These are phyloP conservation scores for Eutypella sp. DNA, from an alignment of 2,329 filamentous ascomycete species.

Conservation along the genomic window DNA sequence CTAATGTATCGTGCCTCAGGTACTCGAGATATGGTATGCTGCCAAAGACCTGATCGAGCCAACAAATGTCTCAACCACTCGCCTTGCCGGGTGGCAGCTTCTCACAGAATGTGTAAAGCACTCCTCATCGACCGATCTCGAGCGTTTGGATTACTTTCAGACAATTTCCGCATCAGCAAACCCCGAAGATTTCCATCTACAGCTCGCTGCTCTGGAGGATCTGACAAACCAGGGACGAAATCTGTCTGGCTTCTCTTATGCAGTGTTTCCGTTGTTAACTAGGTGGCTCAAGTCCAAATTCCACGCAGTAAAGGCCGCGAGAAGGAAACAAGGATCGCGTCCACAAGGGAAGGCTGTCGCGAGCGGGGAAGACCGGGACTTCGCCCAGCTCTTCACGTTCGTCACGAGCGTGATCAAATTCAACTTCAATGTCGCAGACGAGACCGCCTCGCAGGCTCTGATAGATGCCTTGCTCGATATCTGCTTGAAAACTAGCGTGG, in stretches of 20 bases:
- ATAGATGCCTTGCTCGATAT: slow-evolving; percentile 61
- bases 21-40: slow-evolving; percentile 61
- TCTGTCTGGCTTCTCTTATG: slow-evolving; percentile 62
- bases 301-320: slow-evolving; percentile 44
- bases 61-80: slow-evolving; percentile 46
- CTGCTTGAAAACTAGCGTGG: slow-evolving; percentile 60
- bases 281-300: slow-evolving; percentile 56
- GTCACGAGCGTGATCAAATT: slow-evolving; percentile 69
- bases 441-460: slow-evolving; percentile 55
- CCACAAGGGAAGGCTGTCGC: slow-evolving; percentile 36
- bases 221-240: slow-evolving; percentile 58
- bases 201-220: slow-evolving; percentile 58
- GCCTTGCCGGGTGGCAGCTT: slow-evolving; percentile 60
- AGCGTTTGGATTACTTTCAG: slow-evolving; percentile 61
- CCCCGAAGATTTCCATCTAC: slow-evolving; percentile 60
- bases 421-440: slow-evolving; percentile 64
- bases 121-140: slow-evolving; percentile 57
- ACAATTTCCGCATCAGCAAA: slow-evolving; percentile 52
- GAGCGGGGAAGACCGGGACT: slow-evolving; percentile 54
- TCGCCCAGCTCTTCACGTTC: slow-evolving; percentile 60
- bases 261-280: slow-evolving; percentile 58
- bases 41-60: slow-evolving; percentile 60
- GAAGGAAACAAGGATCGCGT: slow-evolving; percentile 45
- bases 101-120: slow-evolving; percentile 62
- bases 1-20: slow-evolving; percentile 10